phyloP scores from a whole-genome alignment of 2,329 filamentous ascomycete species.

The Ampelomyces quisqualis region DNA sequence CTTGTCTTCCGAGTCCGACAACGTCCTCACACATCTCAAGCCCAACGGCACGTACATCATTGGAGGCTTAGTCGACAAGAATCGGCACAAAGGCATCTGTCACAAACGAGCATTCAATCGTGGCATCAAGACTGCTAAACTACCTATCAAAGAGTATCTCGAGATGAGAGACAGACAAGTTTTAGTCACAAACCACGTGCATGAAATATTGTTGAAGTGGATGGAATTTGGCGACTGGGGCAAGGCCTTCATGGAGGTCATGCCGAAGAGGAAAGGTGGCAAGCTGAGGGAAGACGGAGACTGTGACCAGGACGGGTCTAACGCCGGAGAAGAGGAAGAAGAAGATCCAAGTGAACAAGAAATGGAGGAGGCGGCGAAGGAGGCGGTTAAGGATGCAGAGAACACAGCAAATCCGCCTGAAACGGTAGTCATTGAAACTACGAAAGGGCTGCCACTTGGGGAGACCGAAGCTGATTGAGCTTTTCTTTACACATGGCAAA shows the following conservation, averaged over 20 bases:
- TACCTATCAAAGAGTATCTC: constrained; percentile 95
- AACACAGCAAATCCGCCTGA: neutral
- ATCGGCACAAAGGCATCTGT: constrained; percentile 92
- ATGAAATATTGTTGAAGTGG: constrained; percentile 96
- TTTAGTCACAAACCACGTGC: constrained; percentile 90
- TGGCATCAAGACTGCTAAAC: constrained; percentile 81
- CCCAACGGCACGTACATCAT: constrained; percentile 91
- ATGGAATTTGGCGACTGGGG: constrained; percentile 90
- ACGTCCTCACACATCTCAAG: constrained; percentile 79
- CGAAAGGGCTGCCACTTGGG: constrained; percentile 5
- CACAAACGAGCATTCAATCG: constrained; percentile 74
- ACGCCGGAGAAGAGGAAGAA: constrained; percentile 14
- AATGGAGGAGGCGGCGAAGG: constrained; percentile 14
- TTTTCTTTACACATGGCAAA: no score
- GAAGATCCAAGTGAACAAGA: constrained; percentile 10
- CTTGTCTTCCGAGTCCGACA: constrained; percentile 84
- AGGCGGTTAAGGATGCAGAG: constrained; percentile 9
- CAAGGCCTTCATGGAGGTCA: constrained; percentile 80
- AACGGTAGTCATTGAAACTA: constrained; percentile 4
- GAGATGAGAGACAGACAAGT: constrained; percentile 85
- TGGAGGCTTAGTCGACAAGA: constrained; percentile 92
- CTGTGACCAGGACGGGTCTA: constrained; percentile 16
- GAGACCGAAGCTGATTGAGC: constrained; percentile 7
- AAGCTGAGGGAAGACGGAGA: constrained; percentile 54
- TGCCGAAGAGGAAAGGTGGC: constrained; percentile 87